Conservation (phyloP, 306 rosid genomes). For the Casuarina cunninghamiana region DNA sequence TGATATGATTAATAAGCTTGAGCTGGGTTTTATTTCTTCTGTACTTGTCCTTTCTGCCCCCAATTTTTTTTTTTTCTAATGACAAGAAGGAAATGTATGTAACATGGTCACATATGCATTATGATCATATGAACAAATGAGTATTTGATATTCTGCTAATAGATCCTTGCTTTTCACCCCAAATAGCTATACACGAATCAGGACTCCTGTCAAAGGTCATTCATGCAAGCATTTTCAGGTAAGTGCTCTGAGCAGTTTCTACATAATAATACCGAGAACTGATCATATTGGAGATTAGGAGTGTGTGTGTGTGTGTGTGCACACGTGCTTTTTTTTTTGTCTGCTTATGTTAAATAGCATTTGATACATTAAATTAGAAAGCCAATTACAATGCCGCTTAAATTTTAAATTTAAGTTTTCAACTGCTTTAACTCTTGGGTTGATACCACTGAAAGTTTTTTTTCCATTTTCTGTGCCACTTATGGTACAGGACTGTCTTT, state of each 20-base stretch:
- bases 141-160: constrained; percentile 3
- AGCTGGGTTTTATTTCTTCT: constrained; percentile 13
- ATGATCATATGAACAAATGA: neutral
- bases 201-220: constrained; percentile 85
- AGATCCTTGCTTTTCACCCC: constrained; percentile 25
- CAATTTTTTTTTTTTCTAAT: constrained; percentile 12
- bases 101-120: neutral
- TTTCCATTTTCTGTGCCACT: neutral
- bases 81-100: neutral
- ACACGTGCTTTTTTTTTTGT: neutral
- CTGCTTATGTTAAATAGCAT: neutral
- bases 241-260: constrained; percentile 31
- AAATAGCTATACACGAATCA: constrained; percentile 70
- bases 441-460: neutral
- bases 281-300: neutral
- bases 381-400: neutral
- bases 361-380: neutral
- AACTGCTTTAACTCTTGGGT: too few relatives aligned
- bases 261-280: constrained; percentile 11
- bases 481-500: neutral
- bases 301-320: neutral
- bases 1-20: constrained; percentile 7
- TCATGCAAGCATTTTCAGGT: constrained; percentile 92
- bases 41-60: neutral
- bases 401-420: neutral